A percentile compares a stretch with the other conserved stretches of the same genome.
Conservation (phyloP, 129 eudicot genomes). For the Flaveria robusta region DNA sequence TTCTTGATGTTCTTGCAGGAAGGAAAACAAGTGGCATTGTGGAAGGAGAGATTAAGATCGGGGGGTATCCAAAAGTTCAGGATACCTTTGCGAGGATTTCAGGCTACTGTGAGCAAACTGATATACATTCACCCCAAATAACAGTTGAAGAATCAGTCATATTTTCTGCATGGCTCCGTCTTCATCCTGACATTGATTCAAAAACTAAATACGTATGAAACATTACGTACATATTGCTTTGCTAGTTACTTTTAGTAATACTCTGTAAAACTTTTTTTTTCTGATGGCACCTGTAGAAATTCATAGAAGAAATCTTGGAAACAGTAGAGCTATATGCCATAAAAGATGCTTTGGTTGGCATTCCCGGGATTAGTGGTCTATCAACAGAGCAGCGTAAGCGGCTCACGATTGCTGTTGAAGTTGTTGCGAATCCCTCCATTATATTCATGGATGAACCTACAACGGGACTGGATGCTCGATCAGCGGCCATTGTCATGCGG, state of each 20-base stretch:
- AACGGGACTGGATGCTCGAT: slow-evolving; percentile 41
- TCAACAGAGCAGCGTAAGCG: slow-evolving; percentile 44
- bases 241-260: neutral
- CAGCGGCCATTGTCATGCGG: slow-evolving; percentile 47
- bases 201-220: slow-evolving; percentile 34
- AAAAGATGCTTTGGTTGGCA: slow-evolving; percentile 32
- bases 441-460: slow-evolving; percentile 48
- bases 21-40: slow-evolving; percentile 43
- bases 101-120: slow-evolving; percentile 48
- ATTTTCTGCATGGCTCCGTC: slow-evolving; percentile 41
- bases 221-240: neutral
- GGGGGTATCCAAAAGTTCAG: slow-evolving; percentile 49
- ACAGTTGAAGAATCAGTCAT: slow-evolving; percentile 37
- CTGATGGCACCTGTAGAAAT: neutral
- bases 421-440: slow-evolving; percentile 48
- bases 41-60: slow-evolving; percentile 49
- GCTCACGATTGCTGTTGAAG: slow-evolving; percentile 42
- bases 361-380: slow-evolving; percentile 41
- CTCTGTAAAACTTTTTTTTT: neutral
- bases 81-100: slow-evolving; percentile 47
- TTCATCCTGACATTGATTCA: slow-evolving; percentile 38
- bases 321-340: slow-evolving; percentile 28
- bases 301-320: slow-evolving; percentile 2
- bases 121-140: slow-evolving; percentile 42
- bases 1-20: slow-evolving; percentile 53